phyloP scores from a whole-genome alignment of 371 early-diverging fungal species.

The Rhizopus arrhizus region DNA sequence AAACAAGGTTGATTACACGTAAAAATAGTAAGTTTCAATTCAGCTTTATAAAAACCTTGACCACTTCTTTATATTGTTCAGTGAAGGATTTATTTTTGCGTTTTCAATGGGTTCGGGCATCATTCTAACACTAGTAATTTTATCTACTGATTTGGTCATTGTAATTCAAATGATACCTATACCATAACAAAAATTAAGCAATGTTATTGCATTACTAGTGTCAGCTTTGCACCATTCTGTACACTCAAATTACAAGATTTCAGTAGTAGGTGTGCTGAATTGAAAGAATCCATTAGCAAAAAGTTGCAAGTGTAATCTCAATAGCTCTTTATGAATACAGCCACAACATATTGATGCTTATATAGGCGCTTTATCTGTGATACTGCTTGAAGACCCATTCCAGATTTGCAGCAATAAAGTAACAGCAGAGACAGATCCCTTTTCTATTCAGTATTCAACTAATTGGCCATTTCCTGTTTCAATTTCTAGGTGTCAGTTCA shows the following conservation, averaged over 20 bases:
- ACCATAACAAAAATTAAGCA: conserved; percentile 82
- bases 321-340: conserved; percentile 59
- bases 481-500: conserved; percentile 43
- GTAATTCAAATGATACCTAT: conserved; percentile 84
- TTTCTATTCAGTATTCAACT: conserved; percentile 30
- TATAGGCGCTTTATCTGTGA: conserved; percentile 45
- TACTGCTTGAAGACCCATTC: conserved; percentile 53
- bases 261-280: conserved; percentile 73
- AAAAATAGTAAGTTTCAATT: background rate
- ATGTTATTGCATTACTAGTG: conserved; percentile 28
- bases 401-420: conserved; percentile 57
- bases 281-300: conserved; percentile 79
- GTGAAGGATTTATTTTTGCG: conserved; percentile 65
- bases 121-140: conserved; percentile 75
- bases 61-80: conserved; percentile 49
- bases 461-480: conserved; percentile 31
- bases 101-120: conserved; percentile 68
- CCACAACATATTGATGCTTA: conserved; percentile 55
- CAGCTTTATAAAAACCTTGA: too few relatives aligned
- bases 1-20: conserved; percentile 57
- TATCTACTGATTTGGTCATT: conserved; percentile 63
- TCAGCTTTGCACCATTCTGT: conserved; percentile 39
- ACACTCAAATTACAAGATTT: conserved; percentile 57
- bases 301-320: conserved; percentile 64
- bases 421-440: conserved; percentile 35